phyloP scores from a whole-genome alignment of 306 rosid genomes.

The Arachis hypogaea region DNA sequence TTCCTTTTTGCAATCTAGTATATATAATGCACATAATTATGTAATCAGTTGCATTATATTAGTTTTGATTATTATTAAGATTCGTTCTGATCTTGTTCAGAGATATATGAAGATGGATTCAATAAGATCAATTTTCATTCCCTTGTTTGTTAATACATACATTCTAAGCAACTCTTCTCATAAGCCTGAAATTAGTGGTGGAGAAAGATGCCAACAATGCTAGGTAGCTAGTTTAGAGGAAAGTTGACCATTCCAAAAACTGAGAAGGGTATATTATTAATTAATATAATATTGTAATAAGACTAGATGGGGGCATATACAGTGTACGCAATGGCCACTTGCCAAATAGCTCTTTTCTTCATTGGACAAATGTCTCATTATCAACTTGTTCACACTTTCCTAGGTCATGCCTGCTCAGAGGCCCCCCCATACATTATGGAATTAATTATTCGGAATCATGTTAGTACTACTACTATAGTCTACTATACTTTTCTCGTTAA shows the following conservation, averaged over 20 bases:
- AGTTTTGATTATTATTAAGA: no score
- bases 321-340: conserved; percentile 36
- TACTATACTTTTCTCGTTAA: conserved; percentile 1
- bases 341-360: conserved; percentile 31
- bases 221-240: background rate
- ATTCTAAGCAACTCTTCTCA: no score
- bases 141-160: no score
- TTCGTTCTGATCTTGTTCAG: no score
- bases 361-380: conserved; percentile 50
- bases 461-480: no score
- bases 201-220: conserved; percentile 7
- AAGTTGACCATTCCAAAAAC: conserved; percentile 41
- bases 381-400: conserved; percentile 48
- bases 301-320: conserved; percentile 29
- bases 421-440: background rate
- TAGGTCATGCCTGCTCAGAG: conserved; percentile 26
- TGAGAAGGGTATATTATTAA: conserved; percentile 13
- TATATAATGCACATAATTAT: no score
- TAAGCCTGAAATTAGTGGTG: background rate
- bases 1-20: no score
- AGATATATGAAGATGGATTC: no score
- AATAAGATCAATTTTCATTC: no score
- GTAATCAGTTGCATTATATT: no score
- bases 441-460: background rate
- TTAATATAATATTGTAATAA: background rate